Evolutionary conservation across 2,329 filamentous ascomycete species (phyloP).

Genomic region (Fusarium subtropicale): DNA sequence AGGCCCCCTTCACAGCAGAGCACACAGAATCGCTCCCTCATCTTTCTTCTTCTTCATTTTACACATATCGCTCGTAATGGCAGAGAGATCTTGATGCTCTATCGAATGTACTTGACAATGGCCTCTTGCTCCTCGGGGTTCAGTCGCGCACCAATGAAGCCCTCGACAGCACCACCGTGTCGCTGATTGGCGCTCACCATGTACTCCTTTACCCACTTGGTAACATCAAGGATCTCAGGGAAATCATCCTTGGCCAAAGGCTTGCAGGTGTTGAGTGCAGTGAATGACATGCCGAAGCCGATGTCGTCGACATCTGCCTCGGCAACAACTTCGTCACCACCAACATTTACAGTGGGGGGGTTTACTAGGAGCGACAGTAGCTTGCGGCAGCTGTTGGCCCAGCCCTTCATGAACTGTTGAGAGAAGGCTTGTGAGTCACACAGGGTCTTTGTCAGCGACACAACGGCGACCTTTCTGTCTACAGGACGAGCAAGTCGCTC

Average conservation of each 20-base stretch:
- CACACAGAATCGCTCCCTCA: background rate
- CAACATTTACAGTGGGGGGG: constrained; percentile 75
- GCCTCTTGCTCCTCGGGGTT: constrained; percentile 68
- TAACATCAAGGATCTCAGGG: constrained; percentile 82
- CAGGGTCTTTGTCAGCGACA: constrained; percentile 92
- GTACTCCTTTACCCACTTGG: constrained; percentile 86
- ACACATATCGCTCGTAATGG: background rate
- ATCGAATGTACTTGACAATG: constrained; percentile 64
- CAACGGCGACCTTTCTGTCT: constrained; percentile 92
- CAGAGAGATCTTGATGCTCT: background rate
- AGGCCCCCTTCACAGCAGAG: background rate
- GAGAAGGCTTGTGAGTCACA: constrained; percentile 88
- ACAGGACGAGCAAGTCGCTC: constrained; percentile 87
- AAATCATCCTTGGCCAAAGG: constrained; percentile 81
- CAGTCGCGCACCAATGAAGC: constrained; percentile 79
- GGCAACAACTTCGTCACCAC: constrained; percentile 80
- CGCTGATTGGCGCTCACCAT: constrained; percentile 81
- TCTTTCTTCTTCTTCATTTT: constrained; percentile 13
- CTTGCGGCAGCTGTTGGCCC: constrained; percentile 90
- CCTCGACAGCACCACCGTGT: constrained; percentile 75
- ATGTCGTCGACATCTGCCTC: constrained; percentile 96
- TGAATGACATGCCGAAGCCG: constrained; percentile 94
- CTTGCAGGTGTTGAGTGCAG: constrained; percentile 90
- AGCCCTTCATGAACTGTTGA: constrained; percentile 85
- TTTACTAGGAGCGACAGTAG: constrained; percentile 90